Base-by-base conservation (phyloP, 805 yeast genomes). In the Monosporozyma servazzii region DNA sequence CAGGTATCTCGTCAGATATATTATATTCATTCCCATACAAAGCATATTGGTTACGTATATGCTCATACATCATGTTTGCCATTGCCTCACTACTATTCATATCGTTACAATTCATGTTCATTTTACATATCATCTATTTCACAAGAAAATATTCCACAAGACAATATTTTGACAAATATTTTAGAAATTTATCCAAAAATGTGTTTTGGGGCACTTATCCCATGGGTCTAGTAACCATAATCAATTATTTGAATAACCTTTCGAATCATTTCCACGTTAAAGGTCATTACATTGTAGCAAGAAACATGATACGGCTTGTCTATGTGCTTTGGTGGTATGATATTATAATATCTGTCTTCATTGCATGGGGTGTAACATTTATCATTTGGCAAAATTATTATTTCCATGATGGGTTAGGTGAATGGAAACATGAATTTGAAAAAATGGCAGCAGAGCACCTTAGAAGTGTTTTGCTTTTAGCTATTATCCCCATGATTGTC, bases 401-500 rank as follows among this genome's bases (percentile, higher is more conserved):
- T 48, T 43, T 68, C 66, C 58, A 72, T 60, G 58, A 63, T 54
- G 54, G 49, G 9, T 23, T 17, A 21, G 51, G 48, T 10, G 37
- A 36, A 8, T 48, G 50, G 56, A 66, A 43, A 5, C 7, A 30
- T 7, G 23, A 33, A 11, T 37, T 48, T 39, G 51, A 58, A 20
- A 57, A 60, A 25, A 51, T 70, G 13, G 62, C 71, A n/a, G 56
- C 65, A 0, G 67, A 70, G 5, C 64, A 72, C 25, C 61, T 88
- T 46, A 78, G 77, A 57, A 76, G 87, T 23, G 74, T 83, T 2
- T 65, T 85, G 3, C 64, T 89, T 21, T 69, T 89, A 48, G 93
- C 95, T 0, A 75, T 86, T n/a, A 91, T 89, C 18, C 77, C 96
- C 0, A 67, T 86, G 29, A 86, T 88, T 1, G 96, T 89, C 51